Evolutionary conservation across 2,329 filamentous ascomycete genomes (phyloP).

Genomic region (Colletotrichum sidae): DNA sequence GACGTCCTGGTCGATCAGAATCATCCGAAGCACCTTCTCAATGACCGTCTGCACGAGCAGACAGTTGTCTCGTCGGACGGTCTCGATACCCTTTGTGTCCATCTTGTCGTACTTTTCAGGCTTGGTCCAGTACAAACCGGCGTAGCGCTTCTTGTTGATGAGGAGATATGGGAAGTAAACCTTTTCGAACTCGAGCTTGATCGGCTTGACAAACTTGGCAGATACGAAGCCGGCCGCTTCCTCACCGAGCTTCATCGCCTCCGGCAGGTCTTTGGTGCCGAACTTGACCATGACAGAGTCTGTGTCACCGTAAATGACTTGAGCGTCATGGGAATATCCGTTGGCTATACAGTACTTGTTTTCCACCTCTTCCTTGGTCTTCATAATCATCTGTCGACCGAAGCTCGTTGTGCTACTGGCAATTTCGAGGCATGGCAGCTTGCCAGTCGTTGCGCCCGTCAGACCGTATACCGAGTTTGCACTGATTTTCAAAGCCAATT

Average conservation of each 20-base stretch:
- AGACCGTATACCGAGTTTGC: constrained; percentile 98
- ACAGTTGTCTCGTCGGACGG: constrained; percentile 96
- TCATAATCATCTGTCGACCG: constrained; percentile 98
- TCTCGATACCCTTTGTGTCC: constrained; percentile 99
- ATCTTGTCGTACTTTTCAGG: constrained; percentile 98
- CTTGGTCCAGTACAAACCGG: constrained; percentile 97
- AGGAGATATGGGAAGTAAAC: constrained; percentile 98
- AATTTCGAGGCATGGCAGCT: constrained; percentile 93
- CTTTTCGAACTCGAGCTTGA: constrained; percentile 99
- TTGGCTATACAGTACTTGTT: constrained; percentile 90
- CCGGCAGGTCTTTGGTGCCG: constrained; percentile 84
- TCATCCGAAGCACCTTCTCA: constrained; percentile 94
- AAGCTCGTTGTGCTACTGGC: constrained; percentile 98
- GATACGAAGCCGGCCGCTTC: constrained; percentile 92
- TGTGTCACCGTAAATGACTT: constrained; percentile 98
- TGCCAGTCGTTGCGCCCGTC: constrained; percentile 95
- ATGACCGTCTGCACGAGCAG: constrained; percentile 96
- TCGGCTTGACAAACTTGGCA: constrained; percentile 92
- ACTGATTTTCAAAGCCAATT: constrained; percentile 94
- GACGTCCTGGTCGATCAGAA: constrained; percentile 92
- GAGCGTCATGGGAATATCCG: constrained; percentile 92
- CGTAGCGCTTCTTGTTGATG: constrained; percentile 99
- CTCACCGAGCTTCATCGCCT: constrained; percentile 95
- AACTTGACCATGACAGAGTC: constrained; percentile 99
- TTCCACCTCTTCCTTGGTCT: constrained; percentile 96